Base-by-base conservation (phyloP, 2,329 filamentous ascomycete species). In the Monosporascus cannonballus region DNA sequence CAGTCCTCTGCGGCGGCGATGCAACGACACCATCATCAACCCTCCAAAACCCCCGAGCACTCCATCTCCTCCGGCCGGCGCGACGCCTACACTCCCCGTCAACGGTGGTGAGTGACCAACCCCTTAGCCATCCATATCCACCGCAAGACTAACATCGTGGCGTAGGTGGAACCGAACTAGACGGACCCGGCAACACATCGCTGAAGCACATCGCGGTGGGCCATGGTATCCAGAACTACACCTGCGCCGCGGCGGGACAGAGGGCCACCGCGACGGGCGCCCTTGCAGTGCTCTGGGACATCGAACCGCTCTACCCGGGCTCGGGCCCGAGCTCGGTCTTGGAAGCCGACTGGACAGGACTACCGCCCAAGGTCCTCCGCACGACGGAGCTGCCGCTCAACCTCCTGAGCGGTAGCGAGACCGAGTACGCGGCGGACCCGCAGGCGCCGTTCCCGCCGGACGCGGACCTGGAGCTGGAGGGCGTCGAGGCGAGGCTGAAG, bases 201-300 rank as follows among this genome's bases (percentile, higher is more conserved):
- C 70, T 84, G 38, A 76, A 79, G 64, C 71, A 77, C 70, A 78
- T 87, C 56, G 76, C 75, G 52, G 69, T 87, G 42, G 84, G 84
- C 59, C 78, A 84, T 60, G 84, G 84, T 53, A 79, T 84, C 61
- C 84, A 87, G 63, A 87, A 87, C 76, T 87, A 87, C 73, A 84
- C 80, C 38, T 87, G 84, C 69, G 65, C 61, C 30, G 52, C 61
- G 14, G 57, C 62, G 17, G 66, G 69, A 9, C 67, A 65, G 2
- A 58, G 61, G 0, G 70, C 75, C 30, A 61, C 61, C 6, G 67
- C 75, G n/a, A 66, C 70, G 20, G 82, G 83, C 46, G 83, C 83
- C 47, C 71, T 84, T 24, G 83, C 83, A 55, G 76, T 79, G 51
- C 76, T 85, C 54, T 84, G 81, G 75, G 81, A 85, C 61, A 71